These are phyloP conservation scores for Aphanomyces euteiches DNA, from an alignment of 352 stramenopile genomes.

Conservation along the genomic window DNA sequence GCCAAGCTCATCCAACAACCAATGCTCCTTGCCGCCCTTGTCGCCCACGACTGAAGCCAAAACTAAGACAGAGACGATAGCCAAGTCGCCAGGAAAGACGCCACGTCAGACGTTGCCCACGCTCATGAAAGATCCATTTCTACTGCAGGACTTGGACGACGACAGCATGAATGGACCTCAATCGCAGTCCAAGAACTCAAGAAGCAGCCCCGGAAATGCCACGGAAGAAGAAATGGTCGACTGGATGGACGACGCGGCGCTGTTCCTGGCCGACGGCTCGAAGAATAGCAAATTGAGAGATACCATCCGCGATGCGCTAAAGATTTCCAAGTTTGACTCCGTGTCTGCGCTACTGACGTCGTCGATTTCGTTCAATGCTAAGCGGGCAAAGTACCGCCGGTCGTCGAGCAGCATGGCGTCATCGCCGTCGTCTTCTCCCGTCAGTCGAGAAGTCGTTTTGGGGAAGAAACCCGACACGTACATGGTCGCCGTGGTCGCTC, in stretches of 20 bases:
- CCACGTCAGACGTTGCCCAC: neutral
- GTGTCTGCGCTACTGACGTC: constrained; percentile 82
- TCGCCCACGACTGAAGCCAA: too few relatives aligned
- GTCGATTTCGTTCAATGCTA: constrained; percentile 63
- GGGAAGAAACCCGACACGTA: constrained; percentile 56
- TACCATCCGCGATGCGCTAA: constrained; percentile 70
- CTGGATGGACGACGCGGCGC: constrained; percentile 66
- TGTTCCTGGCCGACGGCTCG: constrained; percentile 85
- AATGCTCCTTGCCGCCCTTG: too few relatives aligned
- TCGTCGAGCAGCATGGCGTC: constrained; percentile 16
- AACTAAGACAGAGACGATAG: too few relatives aligned
- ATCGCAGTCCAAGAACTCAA: neutral
- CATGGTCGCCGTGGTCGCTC: constrained; percentile 54
- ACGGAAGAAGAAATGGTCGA: constrained; percentile 41
- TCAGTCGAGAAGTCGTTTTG: constrained; percentile 53
- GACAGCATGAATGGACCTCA: neutral
- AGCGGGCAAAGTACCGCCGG: constrained; percentile 36
- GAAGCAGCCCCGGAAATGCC: neutral
- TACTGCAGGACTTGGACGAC: constrained; percentile 22
- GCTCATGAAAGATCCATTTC: constrained; percentile 15
- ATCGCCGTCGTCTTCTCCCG: neutral
- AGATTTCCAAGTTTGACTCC: constrained; percentile 88
- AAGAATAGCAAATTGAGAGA: constrained; percentile 83
- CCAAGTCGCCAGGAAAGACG: neutral
- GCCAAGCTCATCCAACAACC: neutral